Percentiles rank a stretch among this genome's conserved stretches.
These are phyloP conservation scores for Pythium monospermum DNA, from an alignment of 352 stramenopile species.

Conservation along the genomic window DNA sequence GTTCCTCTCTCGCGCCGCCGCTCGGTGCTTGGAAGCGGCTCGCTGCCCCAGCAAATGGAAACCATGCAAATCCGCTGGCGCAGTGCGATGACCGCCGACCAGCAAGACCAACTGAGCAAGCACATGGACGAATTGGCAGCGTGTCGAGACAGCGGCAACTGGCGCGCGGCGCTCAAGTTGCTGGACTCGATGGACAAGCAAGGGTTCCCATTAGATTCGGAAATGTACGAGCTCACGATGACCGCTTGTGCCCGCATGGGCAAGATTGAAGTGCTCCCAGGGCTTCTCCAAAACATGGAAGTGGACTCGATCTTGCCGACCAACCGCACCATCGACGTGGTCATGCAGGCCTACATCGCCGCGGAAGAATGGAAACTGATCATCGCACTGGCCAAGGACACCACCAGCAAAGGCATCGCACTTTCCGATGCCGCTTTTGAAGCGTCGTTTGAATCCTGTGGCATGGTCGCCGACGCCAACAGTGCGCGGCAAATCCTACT, in stretches of 20 bases:
- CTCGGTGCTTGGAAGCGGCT: neutral
- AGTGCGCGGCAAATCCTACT: conserved; percentile 47
- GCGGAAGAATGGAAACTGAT: conserved; percentile 63
- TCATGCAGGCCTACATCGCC: conserved; percentile 74
- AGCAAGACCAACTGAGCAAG: conserved; percentile 20
- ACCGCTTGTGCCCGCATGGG: conserved; percentile 72
- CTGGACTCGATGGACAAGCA: conserved; percentile 64
- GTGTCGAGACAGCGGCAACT: conserved; percentile 62
- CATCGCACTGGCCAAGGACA: conserved; percentile 38
- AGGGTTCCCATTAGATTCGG: conserved; percentile 42
- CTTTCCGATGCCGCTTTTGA: conserved; percentile 69
- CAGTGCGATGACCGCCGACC: conserved; percentile 9
- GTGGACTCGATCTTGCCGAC: conserved; percentile 63
- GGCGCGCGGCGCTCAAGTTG: conserved; percentile 67
- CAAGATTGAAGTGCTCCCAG: conserved; percentile 71
- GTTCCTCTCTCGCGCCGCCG: no score
- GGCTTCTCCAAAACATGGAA: conserved; percentile 73
- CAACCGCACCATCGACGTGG: conserved; percentile 65
- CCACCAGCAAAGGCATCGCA: conserved; percentile 37
- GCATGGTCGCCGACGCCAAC: conserved; percentile 46
- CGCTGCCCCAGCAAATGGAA: neutral
- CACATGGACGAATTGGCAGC: conserved; percentile 38
- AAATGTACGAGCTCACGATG: conserved; percentile 81
- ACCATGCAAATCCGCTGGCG: conserved; percentile 4
- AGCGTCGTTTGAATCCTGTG: conserved; percentile 67